phyloP scores from a whole-genome alignment of 2,329 filamentous ascomycete species.

The Fusarium gaditjirri region DNA sequence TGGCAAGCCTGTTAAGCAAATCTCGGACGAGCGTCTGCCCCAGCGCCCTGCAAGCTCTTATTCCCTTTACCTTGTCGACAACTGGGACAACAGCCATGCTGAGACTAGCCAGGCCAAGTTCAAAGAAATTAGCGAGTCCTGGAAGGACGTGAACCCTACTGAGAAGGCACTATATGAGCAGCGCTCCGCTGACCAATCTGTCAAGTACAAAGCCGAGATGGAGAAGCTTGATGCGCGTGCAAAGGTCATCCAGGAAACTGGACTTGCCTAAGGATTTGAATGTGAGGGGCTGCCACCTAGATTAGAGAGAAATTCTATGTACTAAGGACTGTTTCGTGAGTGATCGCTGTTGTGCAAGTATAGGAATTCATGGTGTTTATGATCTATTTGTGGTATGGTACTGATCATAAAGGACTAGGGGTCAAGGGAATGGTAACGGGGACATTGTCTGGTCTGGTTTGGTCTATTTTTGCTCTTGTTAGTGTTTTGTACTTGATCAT shows the following conservation, averaged over 20 bases:
- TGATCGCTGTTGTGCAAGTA: neutral
- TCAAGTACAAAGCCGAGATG: slow-evolving; percentile 32
- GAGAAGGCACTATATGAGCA: slow-evolving; percentile 57
- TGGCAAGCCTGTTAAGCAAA: slow-evolving; percentile 48
- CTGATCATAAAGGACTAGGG: slow-evolving; percentile 11
- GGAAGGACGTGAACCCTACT: slow-evolving; percentile 54
- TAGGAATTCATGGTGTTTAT: slow-evolving; percentile 3
- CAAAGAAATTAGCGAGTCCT: slow-evolving; percentile 49
- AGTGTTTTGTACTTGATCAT: slow-evolving; percentile 17
- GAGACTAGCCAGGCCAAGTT: slow-evolving; percentile 5
- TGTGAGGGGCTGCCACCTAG: neutral
- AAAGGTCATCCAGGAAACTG: slow-evolving; percentile 44
- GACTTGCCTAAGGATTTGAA: slow-evolving; percentile 26
- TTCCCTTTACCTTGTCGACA: slow-evolving; percentile 52
- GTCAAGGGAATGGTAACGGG: neutral
- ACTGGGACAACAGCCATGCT: slow-evolving; percentile 47
- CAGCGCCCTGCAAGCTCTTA: slow-evolving; percentile 51
- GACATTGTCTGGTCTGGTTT: neutral
- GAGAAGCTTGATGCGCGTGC: slow-evolving; percentile 47
- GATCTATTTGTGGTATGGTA: slow-evolving; percentile 13
- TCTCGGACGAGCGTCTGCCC: slow-evolving; percentile 62
- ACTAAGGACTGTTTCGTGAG: neutral
- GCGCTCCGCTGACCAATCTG: slow-evolving; percentile 29
- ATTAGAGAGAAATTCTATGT: neutral
- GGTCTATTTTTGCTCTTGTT: slow-evolving; percentile 15